A percentile compares a stretch with the other conserved stretches of the same genome.
Conservation (phyloP, 768 basidiomycete species). For the Leccinum sublutescens region DNA sequence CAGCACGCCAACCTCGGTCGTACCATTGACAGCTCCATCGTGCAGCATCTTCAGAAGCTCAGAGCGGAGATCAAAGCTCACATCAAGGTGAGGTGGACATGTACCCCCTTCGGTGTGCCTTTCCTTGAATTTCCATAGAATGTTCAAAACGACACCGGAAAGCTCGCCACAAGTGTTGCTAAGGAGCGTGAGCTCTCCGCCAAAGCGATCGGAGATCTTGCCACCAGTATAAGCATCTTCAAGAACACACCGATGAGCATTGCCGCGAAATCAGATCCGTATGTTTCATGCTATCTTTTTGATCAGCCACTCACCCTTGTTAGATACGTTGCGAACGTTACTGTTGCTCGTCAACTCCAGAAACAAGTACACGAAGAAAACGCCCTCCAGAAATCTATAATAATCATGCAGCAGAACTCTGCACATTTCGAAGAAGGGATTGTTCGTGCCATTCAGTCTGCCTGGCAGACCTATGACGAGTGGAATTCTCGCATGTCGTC, state of each 20-base stretch:
- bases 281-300: neutral
- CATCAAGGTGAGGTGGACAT: constrained; percentile 62
- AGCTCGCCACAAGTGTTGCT: constrained; percentile 86
- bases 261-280: constrained; percentile 44
- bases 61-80: constrained; percentile 95
- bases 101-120: neutral
- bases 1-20: constrained; percentile 95
- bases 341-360: constrained; percentile 76
- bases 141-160: constrained; percentile 94
- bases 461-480: constrained; percentile 97
- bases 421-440: constrained; percentile 98
- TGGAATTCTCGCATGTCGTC: constrained; percentile 82
- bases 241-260: constrained; percentile 94
- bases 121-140: constrained; percentile 46
- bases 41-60: constrained; percentile 97
- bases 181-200: constrained; percentile 86
- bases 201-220: constrained; percentile 81
- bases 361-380: constrained; percentile 98
- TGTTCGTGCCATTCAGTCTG: constrained; percentile 91
- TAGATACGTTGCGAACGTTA: constrained; percentile 66
- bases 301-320: neutral
- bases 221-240: constrained; percentile 82
- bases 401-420: constrained; percentile 97
- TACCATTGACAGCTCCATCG: constrained; percentile 95
- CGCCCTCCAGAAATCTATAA: constrained; percentile 92